A percentile compares a stretch with the other conserved stretches of the same genome.
Conservation (phyloP, 2,329 filamentous ascomycete genomes). For the Alternaria burnsii region DNA sequence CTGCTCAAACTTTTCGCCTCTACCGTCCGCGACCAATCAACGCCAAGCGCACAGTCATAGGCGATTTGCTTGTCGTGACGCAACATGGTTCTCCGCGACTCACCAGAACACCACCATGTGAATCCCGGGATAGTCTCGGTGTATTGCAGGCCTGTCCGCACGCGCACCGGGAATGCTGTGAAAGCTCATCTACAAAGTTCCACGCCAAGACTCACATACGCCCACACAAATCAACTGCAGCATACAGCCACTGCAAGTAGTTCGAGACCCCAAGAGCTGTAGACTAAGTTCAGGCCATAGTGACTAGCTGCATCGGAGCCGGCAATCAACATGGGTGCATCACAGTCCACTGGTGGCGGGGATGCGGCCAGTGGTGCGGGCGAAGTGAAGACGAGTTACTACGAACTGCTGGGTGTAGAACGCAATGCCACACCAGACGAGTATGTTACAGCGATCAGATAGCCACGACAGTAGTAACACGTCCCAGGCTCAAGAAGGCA, state of each 20-base stretch:
- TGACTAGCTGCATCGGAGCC: slow-evolving; percentile 8
- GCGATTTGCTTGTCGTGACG: slow-evolving; percentile 11
- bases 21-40: slow-evolving; percentile 24
- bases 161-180: neutral
- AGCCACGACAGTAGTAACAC: neutral
- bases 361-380: slow-evolving; percentile 30
- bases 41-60: slow-evolving; percentile 23
- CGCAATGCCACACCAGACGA: slow-evolving; percentile 81
- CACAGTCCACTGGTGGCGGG: slow-evolving; percentile 53
- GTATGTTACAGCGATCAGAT: slow-evolving; percentile 56
- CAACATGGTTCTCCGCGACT: slow-evolving; percentile 13
- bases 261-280: slow-evolving; percentile 18
- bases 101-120: slow-evolving; percentile 2
- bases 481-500: slow-evolving; percentile 82
- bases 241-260: slow-evolving; percentile 11
- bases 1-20: slow-evolving; percentile 20
- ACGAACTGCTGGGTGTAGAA: slow-evolving; percentile 81
- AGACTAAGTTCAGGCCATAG: slow-evolving; percentile 19
- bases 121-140: neutral
- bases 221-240: slow-evolving; percentile 5
- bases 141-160: slow-evolving; percentile 1
- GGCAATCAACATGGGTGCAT: slow-evolving; percentile 54
- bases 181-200: neutral
- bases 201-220: neutral
- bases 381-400: slow-evolving; percentile 78